These are phyloP conservation scores for Celoporthe dispersa DNA, from an alignment of 2,329 filamentous ascomycete species.

Conservation along the genomic window DNA sequence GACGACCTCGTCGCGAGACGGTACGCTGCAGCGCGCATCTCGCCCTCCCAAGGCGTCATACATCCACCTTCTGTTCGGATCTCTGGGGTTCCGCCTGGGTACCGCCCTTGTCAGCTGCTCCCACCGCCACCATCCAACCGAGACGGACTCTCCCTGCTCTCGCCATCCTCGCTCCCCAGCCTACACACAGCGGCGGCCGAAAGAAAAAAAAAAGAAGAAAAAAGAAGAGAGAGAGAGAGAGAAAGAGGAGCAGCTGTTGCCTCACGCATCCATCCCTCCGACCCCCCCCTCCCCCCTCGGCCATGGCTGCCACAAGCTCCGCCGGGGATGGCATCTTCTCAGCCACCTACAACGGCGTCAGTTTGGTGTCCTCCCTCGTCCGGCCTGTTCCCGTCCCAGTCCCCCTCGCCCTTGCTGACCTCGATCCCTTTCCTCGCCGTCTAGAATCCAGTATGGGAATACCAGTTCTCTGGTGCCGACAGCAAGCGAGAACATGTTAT, in stretches of 20 bases:
- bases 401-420: conserved; percentile 17
- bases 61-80: neutral
- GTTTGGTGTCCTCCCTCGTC: conserved; percentile 37
- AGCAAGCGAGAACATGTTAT: conserved; percentile 82
- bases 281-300: neutral
- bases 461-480: conserved; percentile 75
- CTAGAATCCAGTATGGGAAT: conserved; percentile 94
- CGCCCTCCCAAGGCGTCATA: neutral
- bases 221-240: neutral
- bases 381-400: conserved; percentile 4
- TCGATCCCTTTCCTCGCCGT: conserved; percentile 4
- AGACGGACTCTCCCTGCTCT: neutral
- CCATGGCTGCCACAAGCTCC: conserved; percentile 52
- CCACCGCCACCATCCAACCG: neutral
- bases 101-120: neutral
- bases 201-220: neutral
- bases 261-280: neutral
- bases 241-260: neutral
- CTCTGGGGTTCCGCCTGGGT: neutral
- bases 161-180: neutral
- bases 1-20: neutral
- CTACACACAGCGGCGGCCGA: neutral
- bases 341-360: conserved; percentile 71
- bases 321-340: conserved; percentile 61
- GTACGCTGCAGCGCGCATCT: neutral